These are phyloP conservation scores for Saccharomyces hybrid DNA, from an alignment of 1,139 yeast genomes.

Conservation along the genomic window DNA sequence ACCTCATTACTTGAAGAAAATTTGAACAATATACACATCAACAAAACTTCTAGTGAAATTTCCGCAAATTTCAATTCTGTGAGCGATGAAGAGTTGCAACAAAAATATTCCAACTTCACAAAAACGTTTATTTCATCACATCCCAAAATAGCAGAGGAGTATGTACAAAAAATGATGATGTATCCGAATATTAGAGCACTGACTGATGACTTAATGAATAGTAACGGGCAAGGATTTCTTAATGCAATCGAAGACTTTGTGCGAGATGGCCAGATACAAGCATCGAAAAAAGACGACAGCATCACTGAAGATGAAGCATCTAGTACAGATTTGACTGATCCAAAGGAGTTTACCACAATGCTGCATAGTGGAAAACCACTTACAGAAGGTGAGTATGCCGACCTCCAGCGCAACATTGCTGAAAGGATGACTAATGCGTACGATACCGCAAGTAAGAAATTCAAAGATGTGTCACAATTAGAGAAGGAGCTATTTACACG, in stretches of 20 bases:
- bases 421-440: constrained; percentile 27
- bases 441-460: constrained; percentile 21
- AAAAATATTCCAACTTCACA: constrained; percentile 26
- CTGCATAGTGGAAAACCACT: constrained; percentile 26
- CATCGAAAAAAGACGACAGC: constrained; percentile 1
- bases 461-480: constrained; percentile 22
- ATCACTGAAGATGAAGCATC: neutral
- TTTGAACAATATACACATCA: constrained; percentile 1
- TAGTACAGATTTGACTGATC: constrained; percentile 16
- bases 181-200: constrained; percentile 30
- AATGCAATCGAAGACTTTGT: constrained; percentile 29
- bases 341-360: constrained; percentile 27
- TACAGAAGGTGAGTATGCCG: constrained; percentile 26
- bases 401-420: constrained; percentile 28
- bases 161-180: constrained; percentile 27
- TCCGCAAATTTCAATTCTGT: constrained; percentile 1
- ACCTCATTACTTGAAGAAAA: neutral
- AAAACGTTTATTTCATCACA: constrained; percentile 30
- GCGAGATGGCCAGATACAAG: constrained; percentile 12
- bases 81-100: constrained; percentile 17
- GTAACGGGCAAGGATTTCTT: constrained; percentile 26
- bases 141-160: constrained; percentile 31
- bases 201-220: constrained; percentile 29
- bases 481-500: constrained; percentile 27
- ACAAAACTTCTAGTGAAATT: neutral